Conservation (phyloP, 2,329 filamentous ascomycete species). For the Juglanconis oblonga region DNA sequence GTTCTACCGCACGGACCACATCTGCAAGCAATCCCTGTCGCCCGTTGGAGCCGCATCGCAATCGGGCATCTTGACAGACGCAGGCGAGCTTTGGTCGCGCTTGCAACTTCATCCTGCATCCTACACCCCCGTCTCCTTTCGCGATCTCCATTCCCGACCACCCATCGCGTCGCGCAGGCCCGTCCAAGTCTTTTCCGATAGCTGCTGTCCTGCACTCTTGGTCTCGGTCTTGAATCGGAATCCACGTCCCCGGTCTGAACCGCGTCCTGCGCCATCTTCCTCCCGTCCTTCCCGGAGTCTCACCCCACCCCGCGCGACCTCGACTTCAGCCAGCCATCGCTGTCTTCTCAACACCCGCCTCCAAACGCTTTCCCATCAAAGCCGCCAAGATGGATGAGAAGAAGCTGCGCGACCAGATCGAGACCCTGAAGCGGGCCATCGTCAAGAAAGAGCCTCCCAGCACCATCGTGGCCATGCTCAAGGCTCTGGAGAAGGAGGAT, state of each 20-base stretch:
- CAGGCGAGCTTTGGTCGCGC: too few relatives aligned
- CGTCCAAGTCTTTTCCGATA: not conserved
- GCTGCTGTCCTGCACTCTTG: not conserved
- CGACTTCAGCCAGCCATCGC: too few relatives aligned
- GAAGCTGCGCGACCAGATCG: slow-evolving; percentile 74
- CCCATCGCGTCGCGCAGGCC: not conserved
- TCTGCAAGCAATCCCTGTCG: too few relatives aligned
- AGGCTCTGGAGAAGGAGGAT: slow-evolving; percentile 75
- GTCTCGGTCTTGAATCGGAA: not conserved
- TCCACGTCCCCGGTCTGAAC: not conserved
- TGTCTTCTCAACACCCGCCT: not conserved
- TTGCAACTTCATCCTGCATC: not conserved
- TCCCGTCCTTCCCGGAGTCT: not conserved
- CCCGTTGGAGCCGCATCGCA: too few relatives aligned
- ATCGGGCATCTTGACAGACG: too few relatives aligned
- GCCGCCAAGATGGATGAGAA: slow-evolving; percentile 64
- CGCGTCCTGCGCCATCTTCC: not conserved
- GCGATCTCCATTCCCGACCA: not conserved
- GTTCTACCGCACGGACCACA: too few relatives aligned
- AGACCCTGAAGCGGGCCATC: slow-evolving; percentile 77
- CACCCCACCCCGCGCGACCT: not conserved
- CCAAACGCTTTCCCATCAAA: slow-evolving; percentile 8
- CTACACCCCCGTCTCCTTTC: not conserved
- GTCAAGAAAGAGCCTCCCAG: slow-evolving; percentile 70
- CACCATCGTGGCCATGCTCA: slow-evolving; percentile 71